Conservation (phyloP, 805 yeast genomes). For the Candida mattraensis region DNA sequence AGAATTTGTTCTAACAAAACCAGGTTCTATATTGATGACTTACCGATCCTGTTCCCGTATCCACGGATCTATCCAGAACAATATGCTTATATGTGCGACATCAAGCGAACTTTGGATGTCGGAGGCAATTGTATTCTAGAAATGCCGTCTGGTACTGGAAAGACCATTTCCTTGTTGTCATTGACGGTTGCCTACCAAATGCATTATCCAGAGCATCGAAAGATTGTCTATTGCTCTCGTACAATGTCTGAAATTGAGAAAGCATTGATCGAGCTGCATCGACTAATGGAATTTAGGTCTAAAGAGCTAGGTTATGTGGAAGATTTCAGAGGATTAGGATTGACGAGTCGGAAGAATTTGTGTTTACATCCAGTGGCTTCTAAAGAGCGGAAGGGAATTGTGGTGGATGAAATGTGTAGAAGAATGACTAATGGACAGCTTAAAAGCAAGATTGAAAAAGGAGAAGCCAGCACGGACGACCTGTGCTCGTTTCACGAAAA, state of each 20-base stretch:
- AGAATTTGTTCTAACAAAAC: slow-evolving; percentile 1
- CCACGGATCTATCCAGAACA: slow-evolving; percentile 98
- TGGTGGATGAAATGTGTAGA: slow-evolving; percentile 96
- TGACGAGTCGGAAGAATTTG: slow-evolving; percentile 90
- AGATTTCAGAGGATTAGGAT: slow-evolving; percentile 90
- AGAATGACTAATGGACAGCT: slow-evolving; percentile 91
- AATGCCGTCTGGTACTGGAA: slow-evolving; percentile 99
- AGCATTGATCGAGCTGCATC: slow-evolving; percentile 87
- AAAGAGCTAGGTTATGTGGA: slow-evolving; percentile 83
- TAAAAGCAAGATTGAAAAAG: slow-evolving; percentile 60
- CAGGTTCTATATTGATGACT: slow-evolving; percentile 90
- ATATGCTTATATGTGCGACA: slow-evolving; percentile 95
- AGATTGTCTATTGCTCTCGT: slow-evolving; percentile 96
- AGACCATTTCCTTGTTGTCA: slow-evolving; percentile 88
- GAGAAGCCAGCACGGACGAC: slow-evolving; percentile 53
- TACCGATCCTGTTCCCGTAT: slow-evolving; percentile 94
- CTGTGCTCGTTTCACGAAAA: slow-evolving; percentile 92
- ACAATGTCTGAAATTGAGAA: slow-evolving; percentile 99
- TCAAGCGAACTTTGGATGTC: slow-evolving; percentile 88
- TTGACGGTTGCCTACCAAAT: slow-evolving; percentile 93
- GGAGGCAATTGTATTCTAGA: slow-evolving; percentile 96
- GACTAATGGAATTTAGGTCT: slow-evolving; percentile 82
- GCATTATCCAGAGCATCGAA: slow-evolving; percentile 89
- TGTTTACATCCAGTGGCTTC: slow-evolving; percentile 88
- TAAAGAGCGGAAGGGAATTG: slow-evolving; percentile 83